Evolutionary conservation across 225 moss, liverwort and hornwort species (phyloP), one percentile per base, ranked within the genome.

Genomic region (Asterella californica): DNA sequence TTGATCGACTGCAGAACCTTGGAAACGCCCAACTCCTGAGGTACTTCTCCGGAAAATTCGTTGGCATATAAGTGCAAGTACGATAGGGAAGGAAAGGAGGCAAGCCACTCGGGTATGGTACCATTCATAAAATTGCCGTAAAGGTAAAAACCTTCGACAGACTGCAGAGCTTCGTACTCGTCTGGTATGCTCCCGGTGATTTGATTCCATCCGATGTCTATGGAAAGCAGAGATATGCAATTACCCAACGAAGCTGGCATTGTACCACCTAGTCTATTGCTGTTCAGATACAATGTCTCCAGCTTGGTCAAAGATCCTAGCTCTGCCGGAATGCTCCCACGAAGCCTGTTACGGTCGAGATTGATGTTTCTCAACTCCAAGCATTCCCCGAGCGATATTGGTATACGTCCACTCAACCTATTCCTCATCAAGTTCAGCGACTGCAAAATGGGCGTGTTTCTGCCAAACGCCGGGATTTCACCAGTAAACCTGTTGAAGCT

Each of bases 201-300:
- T 29, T 33, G 17, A 55, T 88, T 88, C 81, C 74, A 83, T 45
- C 85, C 85, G 78, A 86, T n/a, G 54, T 81, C 78, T 34, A 89
- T 2, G 50, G 82, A 70, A 14, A 63, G 11, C 57, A 89, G 86
- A 30, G 45, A 61, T 1, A 47, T 37, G 65, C 82, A 81, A 7
- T 32, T 79, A 38, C 78, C 77, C 18, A 89, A 76, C 27, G 83
- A 76, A 0, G 54, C 5, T 18, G 89, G 89, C 37, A 89, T 66
- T 36, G 7, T 5, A 34, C 83, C 86, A 2, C 0, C 10, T 47
- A 89, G 66, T 32, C 42, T 78, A 61, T 89, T 89, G 17, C 57
- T 53, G 76, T 79, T 50, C 68, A 89, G 71, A 53, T 73, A 15
- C 37, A 89, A 81, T 21, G 9, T 45, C 72, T 45, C n/a, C 81